A percentile compares a stretch with the other conserved stretches of the same genome.
phyloP scores from a whole-genome alignment of 2,329 filamentous ascomycete species.

The Aspergillus melleus region DNA sequence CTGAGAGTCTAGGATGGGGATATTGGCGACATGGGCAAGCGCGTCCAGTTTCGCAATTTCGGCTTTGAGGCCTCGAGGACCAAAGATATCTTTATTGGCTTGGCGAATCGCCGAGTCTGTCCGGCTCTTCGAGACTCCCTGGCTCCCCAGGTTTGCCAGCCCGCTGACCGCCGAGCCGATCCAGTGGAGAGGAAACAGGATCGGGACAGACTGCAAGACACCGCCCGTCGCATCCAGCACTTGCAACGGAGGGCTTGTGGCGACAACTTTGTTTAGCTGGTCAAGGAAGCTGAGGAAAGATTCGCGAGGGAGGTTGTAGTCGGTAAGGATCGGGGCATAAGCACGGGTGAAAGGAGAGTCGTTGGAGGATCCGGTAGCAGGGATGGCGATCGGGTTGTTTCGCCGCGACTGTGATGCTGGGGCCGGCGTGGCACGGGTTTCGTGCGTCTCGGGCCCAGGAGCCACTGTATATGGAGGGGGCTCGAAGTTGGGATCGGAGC shows the following conservation, averaged over 20 bases:
- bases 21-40: background rate
- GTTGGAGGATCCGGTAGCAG: background rate
- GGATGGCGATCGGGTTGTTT: constrained; percentile 2
- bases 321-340: background rate
- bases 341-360: constrained; percentile 1
- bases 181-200: constrained; percentile 3
- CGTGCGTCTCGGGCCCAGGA: background rate
- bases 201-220: background rate
- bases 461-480: background rate
- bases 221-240: constrained; percentile 4
- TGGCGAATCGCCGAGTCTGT: background rate
- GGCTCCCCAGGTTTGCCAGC: constrained; percentile 1
- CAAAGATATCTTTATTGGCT: constrained; percentile 1
- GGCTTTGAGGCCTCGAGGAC: background rate
- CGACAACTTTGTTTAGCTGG: constrained; percentile 2
- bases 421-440: background rate
- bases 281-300: constrained; percentile 1
- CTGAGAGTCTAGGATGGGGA: constrained; percentile 1
- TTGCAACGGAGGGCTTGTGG: background rate
- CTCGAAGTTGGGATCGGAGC: background rate
- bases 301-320: constrained; percentile 1
- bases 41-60: constrained; percentile 4
- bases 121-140: constrained; percentile 3
- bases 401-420: background rate
- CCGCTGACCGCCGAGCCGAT: constrained; percentile 1